phyloP scores from a whole-genome alignment of 1,139 yeast species.

The Wickerhamiella infanticola region DNA sequence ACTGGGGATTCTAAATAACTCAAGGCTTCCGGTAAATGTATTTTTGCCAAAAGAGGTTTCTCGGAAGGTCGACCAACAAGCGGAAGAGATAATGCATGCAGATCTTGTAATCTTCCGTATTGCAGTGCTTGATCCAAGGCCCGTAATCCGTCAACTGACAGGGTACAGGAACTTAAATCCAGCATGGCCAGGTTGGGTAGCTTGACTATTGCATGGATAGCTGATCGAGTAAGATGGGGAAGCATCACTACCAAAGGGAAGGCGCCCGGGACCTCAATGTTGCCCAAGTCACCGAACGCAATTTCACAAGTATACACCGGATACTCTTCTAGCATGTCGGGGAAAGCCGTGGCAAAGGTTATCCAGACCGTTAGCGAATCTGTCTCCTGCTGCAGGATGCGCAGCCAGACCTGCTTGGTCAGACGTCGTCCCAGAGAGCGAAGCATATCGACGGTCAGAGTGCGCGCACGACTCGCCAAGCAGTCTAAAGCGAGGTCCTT shows the following conservation, averaged over 20 bases:
- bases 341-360: constrained; percentile 1
- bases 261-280: background rate
- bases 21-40: background rate
- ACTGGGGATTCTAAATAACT: background rate
- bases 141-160: background rate
- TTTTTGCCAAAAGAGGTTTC: background rate
- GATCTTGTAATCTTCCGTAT: background rate
- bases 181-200: background rate
- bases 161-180: constrained; percentile 1
- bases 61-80: background rate
- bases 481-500: background rate
- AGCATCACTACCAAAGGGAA: background rate
- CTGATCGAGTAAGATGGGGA: background rate
- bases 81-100: background rate
- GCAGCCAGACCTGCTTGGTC: constrained; percentile 3
- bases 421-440: background rate
- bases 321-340: background rate
- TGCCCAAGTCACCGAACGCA: background rate
- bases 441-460: background rate
- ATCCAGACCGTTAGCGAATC: constrained; percentile 4
- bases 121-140: background rate
- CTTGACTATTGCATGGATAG: background rate
- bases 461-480: background rate
- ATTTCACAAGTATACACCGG: background rate
- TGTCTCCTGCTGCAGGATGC: background rate